These are phyloP conservation scores for Paxillus rubicundulus DNA, from an alignment of 768 basidiomycete genomes.

Conservation along the genomic window DNA sequence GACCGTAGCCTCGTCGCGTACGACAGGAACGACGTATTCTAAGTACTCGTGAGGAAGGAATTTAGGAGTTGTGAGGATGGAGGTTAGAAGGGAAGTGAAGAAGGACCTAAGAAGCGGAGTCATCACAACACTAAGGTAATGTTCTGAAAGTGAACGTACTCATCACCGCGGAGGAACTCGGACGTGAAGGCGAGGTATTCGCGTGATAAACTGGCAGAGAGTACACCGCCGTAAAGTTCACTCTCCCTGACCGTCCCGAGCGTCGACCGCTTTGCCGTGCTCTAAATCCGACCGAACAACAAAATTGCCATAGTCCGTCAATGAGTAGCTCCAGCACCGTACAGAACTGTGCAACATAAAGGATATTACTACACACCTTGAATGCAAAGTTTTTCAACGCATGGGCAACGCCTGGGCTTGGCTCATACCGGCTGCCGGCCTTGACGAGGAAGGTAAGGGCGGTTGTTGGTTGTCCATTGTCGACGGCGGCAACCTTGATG, in stretches of 20 bases:
- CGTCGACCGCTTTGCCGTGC: slow-evolving; percentile 81
- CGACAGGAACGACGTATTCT: slow-evolving; percentile 69
- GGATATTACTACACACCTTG: slow-evolving; percentile 63
- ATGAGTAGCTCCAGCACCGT: not conserved
- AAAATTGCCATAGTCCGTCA: not conserved
- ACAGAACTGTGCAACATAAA: not conserved
- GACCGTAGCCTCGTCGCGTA: slow-evolving; percentile 65
- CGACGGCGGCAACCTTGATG: slow-evolving; percentile 82
- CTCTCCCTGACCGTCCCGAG: slow-evolving; percentile 89
- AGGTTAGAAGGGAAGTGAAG: slow-evolving; percentile 88
- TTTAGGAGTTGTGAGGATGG: slow-evolving; percentile 78
- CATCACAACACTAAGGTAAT: not conserved
- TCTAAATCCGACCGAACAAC: slow-evolving; percentile 45
- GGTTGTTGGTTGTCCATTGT: slow-evolving; percentile 80
- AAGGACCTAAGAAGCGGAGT: slow-evolving; percentile 52
- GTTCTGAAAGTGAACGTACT: slow-evolving; percentile 57
- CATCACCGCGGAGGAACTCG: slow-evolving; percentile 93
- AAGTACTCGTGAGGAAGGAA: slow-evolving; percentile 76
- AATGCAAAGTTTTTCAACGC: slow-evolving; percentile 97
- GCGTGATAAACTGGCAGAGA: slow-evolving; percentile 79
- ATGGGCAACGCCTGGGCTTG: slow-evolving; percentile 87
- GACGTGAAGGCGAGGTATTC: slow-evolving; percentile 93
- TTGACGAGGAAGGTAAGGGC: slow-evolving; percentile 89
- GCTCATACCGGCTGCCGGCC: slow-evolving; percentile 87
- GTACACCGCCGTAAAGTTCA: slow-evolving; percentile 89